Base-by-base conservation (phyloP, 257 asterid genomes). In the Marsdenia floribunda region DNA sequence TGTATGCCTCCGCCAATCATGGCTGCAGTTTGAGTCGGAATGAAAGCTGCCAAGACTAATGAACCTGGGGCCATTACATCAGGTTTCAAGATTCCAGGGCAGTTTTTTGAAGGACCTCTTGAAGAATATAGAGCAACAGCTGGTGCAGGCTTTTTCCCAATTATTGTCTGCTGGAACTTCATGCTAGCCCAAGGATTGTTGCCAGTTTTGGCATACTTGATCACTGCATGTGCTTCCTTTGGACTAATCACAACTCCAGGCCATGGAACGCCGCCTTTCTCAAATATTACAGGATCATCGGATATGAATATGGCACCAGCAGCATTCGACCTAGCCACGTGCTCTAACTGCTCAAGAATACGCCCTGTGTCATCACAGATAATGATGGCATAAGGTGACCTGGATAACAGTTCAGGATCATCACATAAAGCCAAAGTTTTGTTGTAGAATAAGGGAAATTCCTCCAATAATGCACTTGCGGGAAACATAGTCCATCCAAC, bases 51-150 rank as follows among this genome's bases (percentile, higher is more conserved):
- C 44, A 86, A 47, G 53, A 86, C 78, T 29, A 84, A 52, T 26
- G 78, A 70, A 12, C 91, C 90, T 0, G 93, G 91, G 11, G 92
- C 88, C 88, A 87, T 80, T 12, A 88, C 50, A 57, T 90, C 93
- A 3, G 93, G 91, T 80, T 88, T 90, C 80, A 85, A 44, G n/a
- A 88, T 77, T 26, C 83, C 85, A 0, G 81, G 89, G 42, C 73
- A 89, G 85, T 81, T 81, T 2, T 75, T 75, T 0, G 86, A 77
- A 0, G 93, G 93, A 8, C 97, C 97, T 57, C 89, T 63, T 0
- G 87, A 86, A 0, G 90, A 57, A 26, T 82, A 83, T 0, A 59
- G 35, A 0, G 96, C 81, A 29, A 87, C 85, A 0, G 82, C 85
- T 1, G 93, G 97, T 15, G 91, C 89, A 6, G 91, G 82, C 18